Percentiles rank a stretch among this genome's conserved stretches.
phyloP scores from a whole-genome alignment of 805 yeast species.

The Kazachstania viticola region DNA sequence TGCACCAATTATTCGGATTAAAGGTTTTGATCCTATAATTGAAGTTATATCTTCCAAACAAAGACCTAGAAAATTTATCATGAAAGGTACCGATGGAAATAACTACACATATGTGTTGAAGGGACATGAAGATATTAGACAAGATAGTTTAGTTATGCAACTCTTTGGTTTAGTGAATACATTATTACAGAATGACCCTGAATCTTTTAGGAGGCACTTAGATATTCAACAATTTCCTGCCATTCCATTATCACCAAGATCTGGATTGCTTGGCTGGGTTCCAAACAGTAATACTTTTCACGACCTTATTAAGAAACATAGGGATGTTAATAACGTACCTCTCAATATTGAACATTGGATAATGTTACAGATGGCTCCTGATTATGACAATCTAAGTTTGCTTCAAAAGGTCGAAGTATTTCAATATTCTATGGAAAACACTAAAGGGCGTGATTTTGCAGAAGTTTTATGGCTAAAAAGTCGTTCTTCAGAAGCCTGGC shows the following conservation, averaged over 20 bases:
- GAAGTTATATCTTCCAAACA: slow-evolving; percentile 90
- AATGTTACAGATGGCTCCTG: slow-evolving; percentile 95
- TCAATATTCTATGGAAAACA: slow-evolving; percentile 88
- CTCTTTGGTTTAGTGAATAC: slow-evolving; percentile 92
- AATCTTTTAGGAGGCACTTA: slow-evolving; percentile 90
- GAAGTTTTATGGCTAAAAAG: slow-evolving; percentile 94
- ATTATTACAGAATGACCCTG: slow-evolving; percentile 77
- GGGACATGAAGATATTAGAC: slow-evolving; percentile 97
- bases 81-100: slow-evolving; percentile 85
- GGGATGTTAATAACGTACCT: slow-evolving; percentile 82
- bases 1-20: slow-evolving; percentile 61
- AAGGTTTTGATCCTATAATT: slow-evolving; percentile 69
- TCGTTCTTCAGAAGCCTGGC: slow-evolving; percentile 93
- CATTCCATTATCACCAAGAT: slow-evolving; percentile 89
- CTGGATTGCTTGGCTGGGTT: slow-evolving; percentile 96
- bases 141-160: slow-evolving; percentile 96
- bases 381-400: slow-evolving; percentile 79
- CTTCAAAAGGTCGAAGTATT: slow-evolving; percentile 93
- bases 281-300: slow-evolving; percentile 96
- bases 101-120: slow-evolving; percentile 73
- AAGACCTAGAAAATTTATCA: slow-evolving; percentile 76
- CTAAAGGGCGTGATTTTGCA: slow-evolving; percentile 92
- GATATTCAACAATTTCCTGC: slow-evolving; percentile 89
- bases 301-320: slow-evolving; percentile 78
- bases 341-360: slow-evolving; percentile 89